Evolutionary conservation across 1,284 basidiomycete species (phyloP).

Genomic region (Golubevia sp.): DNA sequence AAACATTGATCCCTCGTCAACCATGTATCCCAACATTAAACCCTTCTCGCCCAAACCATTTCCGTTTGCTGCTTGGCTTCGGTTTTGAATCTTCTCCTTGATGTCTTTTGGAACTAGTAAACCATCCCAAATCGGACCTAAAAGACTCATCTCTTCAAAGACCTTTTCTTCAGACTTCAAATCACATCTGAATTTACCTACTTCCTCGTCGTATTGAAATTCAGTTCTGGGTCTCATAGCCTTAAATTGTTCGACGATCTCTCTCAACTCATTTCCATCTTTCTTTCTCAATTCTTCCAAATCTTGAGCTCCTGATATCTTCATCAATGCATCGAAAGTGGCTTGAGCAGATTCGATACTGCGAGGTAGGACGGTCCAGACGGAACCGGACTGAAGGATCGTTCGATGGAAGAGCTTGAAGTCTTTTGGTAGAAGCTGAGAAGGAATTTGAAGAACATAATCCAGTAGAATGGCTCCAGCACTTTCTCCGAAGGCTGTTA

Average conservation of each 20-base stretch:
- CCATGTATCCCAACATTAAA: conserved; percentile 23
- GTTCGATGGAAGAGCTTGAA: conserved; percentile 24
- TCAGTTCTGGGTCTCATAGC: conserved; percentile 23
- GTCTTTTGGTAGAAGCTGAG: conserved; percentile 11
- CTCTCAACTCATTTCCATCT: conserved; percentile 5
- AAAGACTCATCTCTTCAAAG: conserved; percentile 12
- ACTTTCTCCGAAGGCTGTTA: conserved; percentile 42
- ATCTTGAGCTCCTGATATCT: conserved; percentile 10
- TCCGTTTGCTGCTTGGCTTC: neutral
- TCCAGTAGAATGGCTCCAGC: conserved; percentile 25
- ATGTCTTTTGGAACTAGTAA: conserved; percentile 11
- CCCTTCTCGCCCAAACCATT: conserved; percentile 15
- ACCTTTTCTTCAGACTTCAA: no score
- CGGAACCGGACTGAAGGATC: conserved; percentile 25
- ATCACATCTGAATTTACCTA: no score
- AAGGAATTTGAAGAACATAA: conserved; percentile 28
- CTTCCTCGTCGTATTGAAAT: conserved; percentile 1
- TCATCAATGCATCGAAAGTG: conserved; percentile 18
- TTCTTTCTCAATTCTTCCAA: conserved; percentile 18
- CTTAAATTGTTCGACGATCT: conserved; percentile 15
- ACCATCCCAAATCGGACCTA: conserved; percentile 36
- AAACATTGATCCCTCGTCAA: conserved; percentile 40
- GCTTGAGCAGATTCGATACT: conserved; percentile 26
- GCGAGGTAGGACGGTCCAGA: conserved; percentile 20
- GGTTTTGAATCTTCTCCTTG: neutral